phyloP scores from a whole-genome alignment of 306 rosid genomes.

The Citrullus mucosospermus region DNA sequence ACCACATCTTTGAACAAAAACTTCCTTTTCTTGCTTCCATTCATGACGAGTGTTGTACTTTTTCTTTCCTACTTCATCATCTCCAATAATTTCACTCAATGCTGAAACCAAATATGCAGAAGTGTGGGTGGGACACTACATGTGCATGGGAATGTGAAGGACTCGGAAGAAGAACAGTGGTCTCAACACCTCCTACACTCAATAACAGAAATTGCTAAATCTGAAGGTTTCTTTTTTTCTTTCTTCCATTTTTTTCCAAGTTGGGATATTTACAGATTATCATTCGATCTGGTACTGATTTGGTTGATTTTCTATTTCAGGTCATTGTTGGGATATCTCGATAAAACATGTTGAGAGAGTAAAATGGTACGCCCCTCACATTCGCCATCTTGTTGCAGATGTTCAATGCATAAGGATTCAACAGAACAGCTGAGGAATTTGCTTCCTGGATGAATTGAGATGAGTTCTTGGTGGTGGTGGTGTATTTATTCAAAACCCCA shows the following conservation, averaged over 20 bases:
- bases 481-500: background rate
- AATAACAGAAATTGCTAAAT: slow-evolving; percentile 46
- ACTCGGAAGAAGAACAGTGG: slow-evolving; percentile 60
- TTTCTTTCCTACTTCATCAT: background rate
- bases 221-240: slow-evolving; percentile 44
- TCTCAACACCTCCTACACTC: slow-evolving; percentile 41
- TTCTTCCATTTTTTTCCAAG: background rate
- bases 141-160: slow-evolving; percentile 73
- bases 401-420: slow-evolving; percentile 48
- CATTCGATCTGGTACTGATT: background rate
- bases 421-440: slow-evolving; percentile 10
- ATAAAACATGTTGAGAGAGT: slow-evolving; percentile 77
- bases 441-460: background rate
- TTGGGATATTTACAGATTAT: background rate
- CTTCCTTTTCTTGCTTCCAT: background rate
- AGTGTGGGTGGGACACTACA: slow-evolving; percentile 73
- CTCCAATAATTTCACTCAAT: background rate
- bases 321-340: slow-evolving; percentile 62
- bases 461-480: background rate
- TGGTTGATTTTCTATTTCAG: slow-evolving; percentile 21
- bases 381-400: slow-evolving; percentile 81
- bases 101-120: slow-evolving; percentile 33
- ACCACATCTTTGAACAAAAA: background rate
- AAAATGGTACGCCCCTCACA: slow-evolving; percentile 90
- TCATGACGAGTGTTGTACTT: background rate